Percentiles rank a stretch among this genome's conserved stretches.
Conservation (phyloP, 495 filamentous ascomycete genomes). For the Glutinoglossum americanum region DNA sequence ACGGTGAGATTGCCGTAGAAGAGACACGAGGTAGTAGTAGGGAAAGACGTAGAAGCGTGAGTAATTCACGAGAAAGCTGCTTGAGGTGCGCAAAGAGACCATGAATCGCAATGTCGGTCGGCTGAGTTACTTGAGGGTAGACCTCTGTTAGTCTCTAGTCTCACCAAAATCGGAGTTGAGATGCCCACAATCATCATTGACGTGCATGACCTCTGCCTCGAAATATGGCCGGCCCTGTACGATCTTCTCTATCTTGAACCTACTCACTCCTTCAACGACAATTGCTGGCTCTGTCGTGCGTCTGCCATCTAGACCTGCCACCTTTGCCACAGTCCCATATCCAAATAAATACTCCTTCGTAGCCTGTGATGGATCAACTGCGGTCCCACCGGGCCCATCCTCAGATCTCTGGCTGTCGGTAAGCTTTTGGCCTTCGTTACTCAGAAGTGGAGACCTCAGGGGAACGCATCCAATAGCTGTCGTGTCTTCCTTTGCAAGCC, state of each 20-base stretch:
- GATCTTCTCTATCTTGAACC: conserved; percentile 55
- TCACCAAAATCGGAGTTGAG: not conserved
- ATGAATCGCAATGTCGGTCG: conserved; percentile 33
- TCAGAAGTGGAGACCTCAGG: conserved; percentile 45
- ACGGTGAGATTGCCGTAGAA: conserved; percentile 45
- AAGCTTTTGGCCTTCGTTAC: conserved; percentile 45
- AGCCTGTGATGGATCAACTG: conserved; percentile 34
- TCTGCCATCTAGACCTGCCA: conserved; percentile 62
- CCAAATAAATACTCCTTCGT: conserved; percentile 51
- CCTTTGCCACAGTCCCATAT: conserved; percentile 60
- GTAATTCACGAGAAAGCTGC: conserved; percentile 58
- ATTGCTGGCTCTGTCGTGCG: conserved; percentile 58
- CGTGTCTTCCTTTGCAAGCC: conserved; percentile 35
- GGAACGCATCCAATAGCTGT: conserved; percentile 70
- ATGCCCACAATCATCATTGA: conserved; percentile 39
- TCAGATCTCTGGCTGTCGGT: conserved; percentile 26
- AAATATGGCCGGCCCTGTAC: conserved; percentile 65
- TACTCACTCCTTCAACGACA: conserved; percentile 63
- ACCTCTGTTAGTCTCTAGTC: not conserved
- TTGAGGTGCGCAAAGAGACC: conserved; percentile 62
- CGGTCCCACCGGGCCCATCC: conserved; percentile 20
- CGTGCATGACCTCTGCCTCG: conserved; percentile 46
- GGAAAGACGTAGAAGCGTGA: conserved; percentile 56
- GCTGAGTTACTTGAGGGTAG: conserved; percentile 9
- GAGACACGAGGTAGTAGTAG: conserved; percentile 43